phyloP scores from a whole-genome alignment of 75 land plant species.

The Cupressus sempervirens region DNA sequence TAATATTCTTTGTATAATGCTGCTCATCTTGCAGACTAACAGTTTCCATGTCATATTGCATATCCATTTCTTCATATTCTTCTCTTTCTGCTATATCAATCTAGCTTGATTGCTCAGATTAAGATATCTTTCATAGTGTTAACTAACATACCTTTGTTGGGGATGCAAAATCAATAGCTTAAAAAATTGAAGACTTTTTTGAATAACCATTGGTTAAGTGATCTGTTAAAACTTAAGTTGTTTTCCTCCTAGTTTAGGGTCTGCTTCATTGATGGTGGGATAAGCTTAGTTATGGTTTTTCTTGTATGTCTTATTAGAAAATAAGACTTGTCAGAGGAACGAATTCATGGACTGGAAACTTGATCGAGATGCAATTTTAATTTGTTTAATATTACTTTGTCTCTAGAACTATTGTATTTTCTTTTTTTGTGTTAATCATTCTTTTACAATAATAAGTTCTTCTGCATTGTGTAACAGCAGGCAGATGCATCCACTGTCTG shows the following conservation, averaged over 20 bases:
- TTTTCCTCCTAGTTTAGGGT: not conserved
- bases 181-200: not conserved
- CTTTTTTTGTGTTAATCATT: not conserved
- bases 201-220: not conserved
- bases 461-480: slow-evolving; percentile 44
- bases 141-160: not conserved
- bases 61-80: not conserved
- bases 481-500: slow-evolving; percentile 98
- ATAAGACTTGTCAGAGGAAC: not conserved
- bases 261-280: not conserved
- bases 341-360: not conserved
- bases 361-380: not conserved
- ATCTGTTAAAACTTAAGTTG: not conserved
- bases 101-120: not conserved
- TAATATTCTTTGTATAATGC: not conserved
- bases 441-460: not conserved
- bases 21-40: not conserved
- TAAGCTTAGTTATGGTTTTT: not conserved
- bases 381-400: not conserved
- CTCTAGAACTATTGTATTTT: not conserved
- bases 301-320: not conserved
- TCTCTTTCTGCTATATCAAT: not conserved
- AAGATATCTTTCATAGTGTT: not conserved
- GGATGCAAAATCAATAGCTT: not conserved
- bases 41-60: not conserved